These are phyloP conservation scores for Amphichorda felina DNA, from an alignment of 2,329 filamentous ascomycete genomes.

Conservation along the genomic window DNA sequence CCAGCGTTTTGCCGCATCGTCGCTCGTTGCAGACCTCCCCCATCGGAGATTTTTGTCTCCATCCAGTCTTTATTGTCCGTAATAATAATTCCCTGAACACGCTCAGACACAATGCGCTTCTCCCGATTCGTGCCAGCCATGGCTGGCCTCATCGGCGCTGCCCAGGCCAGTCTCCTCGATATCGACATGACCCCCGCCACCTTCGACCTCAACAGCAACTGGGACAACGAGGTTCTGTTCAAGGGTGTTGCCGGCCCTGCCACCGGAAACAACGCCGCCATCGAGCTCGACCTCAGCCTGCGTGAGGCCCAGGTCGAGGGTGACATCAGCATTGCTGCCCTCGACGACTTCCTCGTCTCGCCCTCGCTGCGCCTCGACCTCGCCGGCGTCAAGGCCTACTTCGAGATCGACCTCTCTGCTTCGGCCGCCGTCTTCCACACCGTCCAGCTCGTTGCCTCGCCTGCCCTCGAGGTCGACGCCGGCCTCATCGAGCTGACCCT, in stretches of 20 bases:
- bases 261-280: constrained; percentile 7
- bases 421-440: constrained; percentile 34
- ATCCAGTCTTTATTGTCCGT: constrained; percentile 5
- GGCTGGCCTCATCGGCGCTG: constrained; percentile 5
- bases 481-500: constrained; percentile 28
- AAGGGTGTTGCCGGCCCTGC: constrained; percentile 6
- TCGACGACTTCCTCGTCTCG: constrained; percentile 22
- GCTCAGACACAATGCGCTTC: constrained; percentile 4
- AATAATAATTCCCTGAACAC: background rate
- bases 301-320: constrained; percentile 31
- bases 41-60: constrained; percentile 4
- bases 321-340: constrained; percentile 29
- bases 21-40: background rate
- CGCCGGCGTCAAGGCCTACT: constrained; percentile 35
- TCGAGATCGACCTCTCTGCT: constrained; percentile 34
- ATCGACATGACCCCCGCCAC: background rate
- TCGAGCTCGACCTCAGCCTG: constrained; percentile 11
- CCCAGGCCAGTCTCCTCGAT: constrained; percentile 2
- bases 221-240: constrained; percentile 7
- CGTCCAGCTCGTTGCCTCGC: constrained; percentile 33
- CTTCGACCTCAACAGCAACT: constrained; percentile 6
- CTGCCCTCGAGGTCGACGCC: constrained; percentile 23
- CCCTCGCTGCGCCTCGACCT: constrained; percentile 34
- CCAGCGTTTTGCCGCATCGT: background rate
- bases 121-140: constrained; percentile 4